phyloP scores from a whole-genome alignment of 1,284 basidiomycete species.

The Marasmius tenuissimus region DNA sequence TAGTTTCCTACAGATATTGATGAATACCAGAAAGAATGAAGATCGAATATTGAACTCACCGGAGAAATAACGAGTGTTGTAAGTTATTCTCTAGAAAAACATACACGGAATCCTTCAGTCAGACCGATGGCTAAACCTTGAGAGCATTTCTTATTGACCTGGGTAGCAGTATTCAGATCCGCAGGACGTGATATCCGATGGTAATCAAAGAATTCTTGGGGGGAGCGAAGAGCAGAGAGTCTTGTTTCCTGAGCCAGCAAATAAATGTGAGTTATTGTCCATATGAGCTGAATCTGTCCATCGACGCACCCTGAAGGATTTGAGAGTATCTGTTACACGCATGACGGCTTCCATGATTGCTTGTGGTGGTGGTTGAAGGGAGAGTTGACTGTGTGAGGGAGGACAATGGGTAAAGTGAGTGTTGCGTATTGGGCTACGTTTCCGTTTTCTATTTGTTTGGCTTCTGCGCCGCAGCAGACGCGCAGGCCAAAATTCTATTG shows the following conservation, averaged over 20 bases:
- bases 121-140: slow-evolving; percentile 6
- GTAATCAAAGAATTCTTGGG: slow-evolving; percentile 86
- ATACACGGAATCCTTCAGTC: neutral
- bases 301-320: slow-evolving; percentile 65
- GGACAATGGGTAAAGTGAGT: neutral
- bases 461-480: neutral
- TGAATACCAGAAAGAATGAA: neutral
- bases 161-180: slow-evolving; percentile 69
- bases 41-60: slow-evolving; percentile 38
- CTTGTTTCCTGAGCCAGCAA: slow-evolving; percentile 65
- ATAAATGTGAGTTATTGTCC: neutral
- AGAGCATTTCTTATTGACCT: slow-evolving; percentile 42
- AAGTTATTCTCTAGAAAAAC: slow-evolving; percentile 75
- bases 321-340: slow-evolving; percentile 67
- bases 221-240: slow-evolving; percentile 78
- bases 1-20: slow-evolving; percentile 70
- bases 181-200: slow-evolving; percentile 84
- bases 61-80: slow-evolving; percentile 93
- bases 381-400: neutral
- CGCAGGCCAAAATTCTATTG: neutral
- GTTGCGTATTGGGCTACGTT: neutral
- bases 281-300: neutral
- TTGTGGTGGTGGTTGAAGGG: neutral
- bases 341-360: slow-evolving; percentile 57
- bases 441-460: neutral